A percentile compares a stretch with the other conserved stretches of the same genome.
These are phyloP conservation scores for Tephrocybe sp. DNA, from an alignment of 768 basidiomycete species.

Conservation along the genomic window DNA sequence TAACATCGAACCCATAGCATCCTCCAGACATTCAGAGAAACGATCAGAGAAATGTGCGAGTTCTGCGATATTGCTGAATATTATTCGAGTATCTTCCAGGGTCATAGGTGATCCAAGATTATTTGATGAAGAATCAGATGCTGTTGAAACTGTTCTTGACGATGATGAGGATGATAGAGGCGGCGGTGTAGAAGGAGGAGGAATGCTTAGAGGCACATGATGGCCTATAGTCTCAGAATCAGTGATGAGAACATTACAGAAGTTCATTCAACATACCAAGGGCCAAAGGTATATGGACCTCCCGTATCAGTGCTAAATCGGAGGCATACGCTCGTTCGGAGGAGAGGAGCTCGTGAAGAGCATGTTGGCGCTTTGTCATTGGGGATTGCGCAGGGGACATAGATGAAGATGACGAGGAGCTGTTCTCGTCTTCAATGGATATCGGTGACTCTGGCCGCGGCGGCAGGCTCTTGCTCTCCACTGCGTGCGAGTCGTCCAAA, in stretches of 20 bases:
- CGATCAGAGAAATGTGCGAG: slow-evolving; percentile 70
- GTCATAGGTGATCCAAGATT: slow-evolving; percentile 62
- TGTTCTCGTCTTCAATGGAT: slow-evolving; percentile 24
- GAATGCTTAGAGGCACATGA: slow-evolving; percentile 20
- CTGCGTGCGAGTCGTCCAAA: slow-evolving; percentile 19
- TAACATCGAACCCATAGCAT: slow-evolving; percentile 60
- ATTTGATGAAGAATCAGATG: slow-evolving; percentile 45
- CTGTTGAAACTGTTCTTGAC: slow-evolving; percentile 48
- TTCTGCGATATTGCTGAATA: slow-evolving; percentile 78
- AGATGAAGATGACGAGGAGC: slow-evolving; percentile 23
- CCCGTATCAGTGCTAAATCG: slow-evolving; percentile 77
- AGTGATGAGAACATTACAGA: not conserved
- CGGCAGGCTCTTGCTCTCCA: slow-evolving; percentile 22
- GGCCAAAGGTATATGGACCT: slow-evolving; percentile 78
- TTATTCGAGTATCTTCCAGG: slow-evolving; percentile 62
- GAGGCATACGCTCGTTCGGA: slow-evolving; percentile 82
- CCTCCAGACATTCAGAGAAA: slow-evolving; percentile 64
- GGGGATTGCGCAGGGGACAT: slow-evolving; percentile 24
- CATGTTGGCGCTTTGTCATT: slow-evolving; percentile 74
- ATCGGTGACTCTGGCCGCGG: slow-evolving; percentile 28
- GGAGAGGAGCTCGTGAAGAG: slow-evolving; percentile 73
- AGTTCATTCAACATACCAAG: slow-evolving; percentile 48
- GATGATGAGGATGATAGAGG: slow-evolving; percentile 54
- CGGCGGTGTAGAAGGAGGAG: slow-evolving; percentile 39
- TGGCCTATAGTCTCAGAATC: slow-evolving; percentile 29